phyloP scores from a whole-genome alignment of 2,329 filamentous ascomycete genomes.

The Ceratocystis harringtonii region DNA sequence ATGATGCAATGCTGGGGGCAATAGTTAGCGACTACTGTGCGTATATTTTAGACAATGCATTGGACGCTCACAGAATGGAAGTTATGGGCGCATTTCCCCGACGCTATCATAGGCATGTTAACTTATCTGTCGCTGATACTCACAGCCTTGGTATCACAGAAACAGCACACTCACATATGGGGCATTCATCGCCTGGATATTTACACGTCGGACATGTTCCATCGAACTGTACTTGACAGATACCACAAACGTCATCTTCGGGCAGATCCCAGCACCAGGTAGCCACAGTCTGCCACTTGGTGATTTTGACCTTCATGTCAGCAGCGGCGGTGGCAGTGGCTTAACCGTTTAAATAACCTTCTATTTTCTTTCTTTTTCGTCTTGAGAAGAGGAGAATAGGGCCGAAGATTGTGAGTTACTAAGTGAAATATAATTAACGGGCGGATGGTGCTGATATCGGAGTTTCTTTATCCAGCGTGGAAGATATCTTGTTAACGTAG shows the following conservation, averaged over 20 bases:
- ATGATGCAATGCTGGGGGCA: constrained; percentile 69
- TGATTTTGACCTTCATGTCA: constrained; percentile 86
- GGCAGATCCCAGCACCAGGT: constrained; percentile 97
- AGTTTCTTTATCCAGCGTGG: not conserved
- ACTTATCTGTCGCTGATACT: constrained; percentile 10
- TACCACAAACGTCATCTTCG: constrained; percentile 94
- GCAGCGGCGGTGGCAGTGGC: not conserved
- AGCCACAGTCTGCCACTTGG: constrained; percentile 83
- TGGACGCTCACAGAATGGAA: constrained; percentile 70
- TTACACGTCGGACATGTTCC: constrained; percentile 96
- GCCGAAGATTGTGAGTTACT: too few relatives aligned
- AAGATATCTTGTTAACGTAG: not conserved
- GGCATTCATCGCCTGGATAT: constrained; percentile 92
- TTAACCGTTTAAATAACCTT: not conserved
- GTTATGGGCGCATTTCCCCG: constrained; percentile 91
- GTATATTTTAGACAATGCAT: not conserved
- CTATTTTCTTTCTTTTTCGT: too few relatives aligned
- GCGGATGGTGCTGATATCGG: too few relatives aligned
- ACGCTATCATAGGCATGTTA: constrained; percentile 42
- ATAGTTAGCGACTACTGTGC: constrained; percentile 18
- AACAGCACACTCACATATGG: constrained; percentile 50
- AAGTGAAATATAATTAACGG: too few relatives aligned
- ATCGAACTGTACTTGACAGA: constrained; percentile 96
- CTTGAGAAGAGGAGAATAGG: too few relatives aligned
- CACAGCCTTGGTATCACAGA: not conserved